Evolutionary conservation across 2,329 filamentous ascomycete genomes (phyloP), one percentile per base, ranked within the genome.

Genomic region (Thelonectria olida): DNA sequence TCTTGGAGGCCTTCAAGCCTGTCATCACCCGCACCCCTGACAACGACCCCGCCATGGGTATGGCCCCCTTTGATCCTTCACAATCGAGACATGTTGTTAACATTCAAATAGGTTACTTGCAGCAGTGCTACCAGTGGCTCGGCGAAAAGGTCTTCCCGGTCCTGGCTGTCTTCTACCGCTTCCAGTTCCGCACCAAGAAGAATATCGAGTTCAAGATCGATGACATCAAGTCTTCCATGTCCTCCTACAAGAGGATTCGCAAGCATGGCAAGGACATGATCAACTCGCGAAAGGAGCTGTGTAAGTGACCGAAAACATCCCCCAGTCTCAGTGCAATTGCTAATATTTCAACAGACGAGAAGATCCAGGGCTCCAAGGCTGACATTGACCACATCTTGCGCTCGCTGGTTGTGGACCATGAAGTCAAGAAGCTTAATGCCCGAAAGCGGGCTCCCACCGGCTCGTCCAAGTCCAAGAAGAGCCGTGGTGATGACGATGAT

Each of bases 141-240:
- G 67, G 68, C 13, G 74, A 78, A 9, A 65, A 64, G 36, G 75
- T 79, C 65, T 78, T 78, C 42, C 76, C 77, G n/a, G 69, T 79
- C 48, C 67, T 79, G 50, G 68, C 78, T 27, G 71, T 75, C 27
- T 79, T 79, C 62, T 79, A 79, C 58, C 77, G 79, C 63, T 79
- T 77, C 62, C 77, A 79, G 50, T 79, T 79, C 62, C 72, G 76
- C 31, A 79, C 74, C 44, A 78, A 77, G 65, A 79, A 79, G 69
- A 78, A 75, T 61, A 64, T 79, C 44, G 77, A 79, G 53, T 64
- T 79, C 54, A 75, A 77, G 2, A 65, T 79, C 41, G 76, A 78
- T 53, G 79, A 76, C 75, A 68, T 79, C 34, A 75, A 76, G 56
- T 55, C 66, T n/a, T 64, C 71, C 1, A 58, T 63, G 2, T 74